Conservation (phyloP, 805 yeast species). For the Candida ficus region DNA sequence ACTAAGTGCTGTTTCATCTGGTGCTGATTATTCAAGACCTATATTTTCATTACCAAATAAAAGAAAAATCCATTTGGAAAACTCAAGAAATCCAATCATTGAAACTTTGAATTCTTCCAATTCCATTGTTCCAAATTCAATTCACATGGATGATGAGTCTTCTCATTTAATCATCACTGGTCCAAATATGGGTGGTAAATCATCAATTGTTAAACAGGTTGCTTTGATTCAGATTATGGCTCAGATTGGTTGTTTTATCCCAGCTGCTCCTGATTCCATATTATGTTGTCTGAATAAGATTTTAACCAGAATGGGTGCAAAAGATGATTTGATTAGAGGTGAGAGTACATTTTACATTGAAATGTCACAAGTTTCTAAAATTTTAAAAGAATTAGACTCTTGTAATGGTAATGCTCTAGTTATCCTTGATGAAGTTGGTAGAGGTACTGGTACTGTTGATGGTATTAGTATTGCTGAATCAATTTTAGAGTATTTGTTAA, state of each 20-base stretch:
- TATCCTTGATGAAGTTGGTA: conserved; percentile 90
- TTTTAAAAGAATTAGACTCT: conserved; percentile 53
- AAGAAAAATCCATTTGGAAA: conserved; percentile 42
- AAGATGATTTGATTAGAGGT: conserved; percentile 94
- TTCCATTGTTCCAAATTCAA: conserved; percentile 72
- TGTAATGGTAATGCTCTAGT: conserved; percentile 65
- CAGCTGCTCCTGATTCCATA: conserved; percentile 65
- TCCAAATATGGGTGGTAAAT: conserved; percentile 97
- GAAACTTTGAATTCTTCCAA: conserved; percentile 42
- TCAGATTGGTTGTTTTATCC: conserved; percentile 79
- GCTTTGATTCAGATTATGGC: conserved; percentile 86
- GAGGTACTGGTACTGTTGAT: conserved; percentile 78
- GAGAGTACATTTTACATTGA: conserved; percentile 95
- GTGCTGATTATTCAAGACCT: conserved; percentile 63
- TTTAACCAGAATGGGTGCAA: conserved; percentile 94
- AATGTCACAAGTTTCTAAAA: conserved; percentile 89
- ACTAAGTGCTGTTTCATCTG: conserved; percentile 63
- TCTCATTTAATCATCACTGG: conserved; percentile 88
- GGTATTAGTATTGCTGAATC: conserved; percentile 98
- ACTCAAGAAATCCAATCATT: conserved; percentile 86
- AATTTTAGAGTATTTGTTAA: conserved; percentile 77
- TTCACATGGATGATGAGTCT: conserved; percentile 49
- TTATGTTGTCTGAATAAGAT: conserved; percentile 83
- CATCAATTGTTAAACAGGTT: conserved; percentile 84
- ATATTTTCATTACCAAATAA: conserved; percentile 38